Percentiles rank a stretch among this genome's conserved stretches.
phyloP scores from a whole-genome alignment of 208 protist genomes.

The Acanthamoeba healyi region DNA sequence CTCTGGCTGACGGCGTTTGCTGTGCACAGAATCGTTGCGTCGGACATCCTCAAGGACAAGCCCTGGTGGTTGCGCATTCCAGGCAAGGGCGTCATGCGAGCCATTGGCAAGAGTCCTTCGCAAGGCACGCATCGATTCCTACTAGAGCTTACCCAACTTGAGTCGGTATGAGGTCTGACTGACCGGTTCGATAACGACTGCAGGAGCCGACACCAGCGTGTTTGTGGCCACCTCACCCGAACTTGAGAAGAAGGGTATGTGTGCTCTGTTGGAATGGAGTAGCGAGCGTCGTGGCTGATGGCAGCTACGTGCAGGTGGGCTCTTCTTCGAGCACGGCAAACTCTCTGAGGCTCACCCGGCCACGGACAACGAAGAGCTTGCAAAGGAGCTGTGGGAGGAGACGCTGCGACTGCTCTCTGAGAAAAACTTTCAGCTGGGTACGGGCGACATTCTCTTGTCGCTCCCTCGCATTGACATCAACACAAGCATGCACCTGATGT shows the following conservation, averaged over 20 bases:
- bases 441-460: too few relatives aligned
- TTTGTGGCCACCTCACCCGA: neutral
- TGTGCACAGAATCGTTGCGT: neutral
- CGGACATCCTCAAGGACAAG: conserved; percentile 36
- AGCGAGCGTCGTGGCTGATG: neutral
- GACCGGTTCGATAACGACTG: neutral
- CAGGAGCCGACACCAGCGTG: conserved; percentile 29
- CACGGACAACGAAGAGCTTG: conserved; percentile 33
- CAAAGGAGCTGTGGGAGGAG: conserved; percentile 1
- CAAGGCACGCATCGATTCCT: neutral
- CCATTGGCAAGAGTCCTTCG: neutral
- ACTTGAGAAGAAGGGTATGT: neutral
- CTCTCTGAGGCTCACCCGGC: neutral
- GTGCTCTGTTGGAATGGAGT: neutral
- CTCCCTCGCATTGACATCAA: neutral
- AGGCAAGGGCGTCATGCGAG: conserved; percentile 1
- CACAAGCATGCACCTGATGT: too few relatives aligned
- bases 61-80: conserved; percentile 15
- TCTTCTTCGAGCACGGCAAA: conserved; percentile 46
- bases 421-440: neutral
- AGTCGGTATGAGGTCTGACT: too few relatives aligned
- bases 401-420: conserved; percentile 7
- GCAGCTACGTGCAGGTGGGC: neutral
- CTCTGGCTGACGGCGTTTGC: neutral
- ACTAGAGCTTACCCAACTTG: neutral